Conservation (phyloP, 2,329 filamentous ascomycete species). For the Aureobasidium pullulans region DNA sequence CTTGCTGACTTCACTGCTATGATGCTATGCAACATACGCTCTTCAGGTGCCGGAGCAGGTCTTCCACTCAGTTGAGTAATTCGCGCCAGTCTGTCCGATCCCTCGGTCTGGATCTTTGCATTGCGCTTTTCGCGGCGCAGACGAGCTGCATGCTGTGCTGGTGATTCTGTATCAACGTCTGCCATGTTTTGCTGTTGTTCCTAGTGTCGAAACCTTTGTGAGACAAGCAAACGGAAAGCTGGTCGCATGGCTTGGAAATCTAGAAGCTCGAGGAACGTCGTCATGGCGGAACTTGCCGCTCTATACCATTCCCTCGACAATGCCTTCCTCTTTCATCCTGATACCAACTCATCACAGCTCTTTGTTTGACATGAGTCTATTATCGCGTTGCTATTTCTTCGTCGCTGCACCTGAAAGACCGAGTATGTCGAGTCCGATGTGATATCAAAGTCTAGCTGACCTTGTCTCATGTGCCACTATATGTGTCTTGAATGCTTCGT, state of each 20-base stretch:
- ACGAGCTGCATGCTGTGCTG: conserved; percentile 53
- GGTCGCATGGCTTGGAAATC: conserved; percentile 1
- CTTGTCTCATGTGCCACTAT: not conserved
- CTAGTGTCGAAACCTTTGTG: not conserved
- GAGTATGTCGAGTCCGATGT: not conserved
- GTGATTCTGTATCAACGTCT: conserved; percentile 29
- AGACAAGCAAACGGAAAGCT: not conserved
- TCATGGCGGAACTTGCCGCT: not conserved
- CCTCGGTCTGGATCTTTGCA: conserved; percentile 68
- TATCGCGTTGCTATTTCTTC: not conserved
- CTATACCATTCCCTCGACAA: not conserved
- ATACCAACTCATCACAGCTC: not conserved
- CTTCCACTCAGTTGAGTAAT: conserved; percentile 65
- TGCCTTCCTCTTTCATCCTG: too few species aligned
- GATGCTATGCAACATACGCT: conserved; percentile 8
- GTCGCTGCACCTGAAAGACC: not conserved
- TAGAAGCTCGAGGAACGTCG: not conserved
- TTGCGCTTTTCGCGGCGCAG: conserved; percentile 72
- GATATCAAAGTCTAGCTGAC: not conserved
- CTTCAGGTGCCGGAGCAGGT: conserved; percentile 26
- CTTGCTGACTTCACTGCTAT: too few species aligned
- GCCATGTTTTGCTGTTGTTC: conserved; percentile 14
- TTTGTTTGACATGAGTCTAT: too few species aligned
- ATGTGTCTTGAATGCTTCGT: not conserved
- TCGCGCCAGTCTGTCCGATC: conserved; percentile 61